Conservation (phyloP, 2,329 filamentous ascomycete species). For the Conoideocrella luteorostrata region DNA sequence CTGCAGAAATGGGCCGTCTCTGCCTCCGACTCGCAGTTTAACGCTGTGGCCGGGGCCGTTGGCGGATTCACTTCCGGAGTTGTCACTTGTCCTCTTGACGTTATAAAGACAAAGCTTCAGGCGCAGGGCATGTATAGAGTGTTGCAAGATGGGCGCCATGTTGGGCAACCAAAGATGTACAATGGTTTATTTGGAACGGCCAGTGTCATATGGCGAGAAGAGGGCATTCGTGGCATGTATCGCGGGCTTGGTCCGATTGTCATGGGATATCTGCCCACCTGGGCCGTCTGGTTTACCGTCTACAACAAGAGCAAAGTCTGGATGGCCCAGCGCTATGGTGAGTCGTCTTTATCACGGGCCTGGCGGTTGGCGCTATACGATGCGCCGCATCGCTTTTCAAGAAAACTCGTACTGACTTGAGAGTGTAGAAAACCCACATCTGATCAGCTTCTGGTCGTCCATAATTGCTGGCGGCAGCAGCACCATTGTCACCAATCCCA, state of each 20-base stretch:
- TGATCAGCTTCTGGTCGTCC: slow-evolving; percentile 83
- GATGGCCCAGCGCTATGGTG: slow-evolving; percentile 62
- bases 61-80: slow-evolving; percentile 91
- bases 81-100: slow-evolving; percentile 93
- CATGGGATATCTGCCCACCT: slow-evolving; percentile 91
- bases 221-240: slow-evolving; percentile 87
- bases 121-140: slow-evolving; percentile 78
- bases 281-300: slow-evolving; percentile 96
- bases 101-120: slow-evolving; percentile 98
- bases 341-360: slow-evolving; percentile 7
- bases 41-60: slow-evolving; percentile 78
- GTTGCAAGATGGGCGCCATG: slow-evolving; percentile 41
- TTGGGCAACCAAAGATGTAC: slow-evolving; percentile 59
- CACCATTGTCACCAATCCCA: slow-evolving; percentile 91
- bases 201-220: slow-evolving; percentile 76
- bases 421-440: slow-evolving; percentile 60
- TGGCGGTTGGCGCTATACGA: no score
- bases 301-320: slow-evolving; percentile 84
- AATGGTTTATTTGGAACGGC: slow-evolving; percentile 83
- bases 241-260: slow-evolving; percentile 91
- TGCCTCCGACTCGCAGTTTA: slow-evolving; percentile 61
- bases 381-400: not conserved
- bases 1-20: slow-evolving; percentile 50
- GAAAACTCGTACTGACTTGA: not conserved
- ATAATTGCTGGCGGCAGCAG: slow-evolving; percentile 87